Conservation (phyloP, 345 rosid genomes). For the Turritis glabra region DNA sequence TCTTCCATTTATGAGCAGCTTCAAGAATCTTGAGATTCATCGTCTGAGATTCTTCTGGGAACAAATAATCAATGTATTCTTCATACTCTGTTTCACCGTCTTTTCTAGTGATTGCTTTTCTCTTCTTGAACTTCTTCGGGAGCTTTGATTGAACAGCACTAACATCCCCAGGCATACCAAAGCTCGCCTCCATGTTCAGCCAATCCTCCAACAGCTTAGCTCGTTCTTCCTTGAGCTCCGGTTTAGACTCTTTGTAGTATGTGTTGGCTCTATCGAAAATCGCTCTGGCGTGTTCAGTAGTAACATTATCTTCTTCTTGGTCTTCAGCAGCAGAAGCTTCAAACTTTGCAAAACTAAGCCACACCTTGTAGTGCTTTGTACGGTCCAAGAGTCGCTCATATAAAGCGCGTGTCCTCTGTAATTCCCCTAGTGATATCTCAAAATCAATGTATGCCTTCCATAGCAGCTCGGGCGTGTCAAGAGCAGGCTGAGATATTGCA, state of each 20-base stretch:
- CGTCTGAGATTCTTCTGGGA: constrained; percentile 66
- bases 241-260: constrained; percentile 18
- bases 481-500: background rate
- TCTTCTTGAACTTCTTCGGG: constrained; percentile 81
- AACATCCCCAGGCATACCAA: constrained; percentile 46
- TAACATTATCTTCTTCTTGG: too few relatives aligned
- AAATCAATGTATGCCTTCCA: constrained; percentile 1
- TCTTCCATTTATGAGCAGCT: constrained; percentile 78
- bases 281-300: background rate
- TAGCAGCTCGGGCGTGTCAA: background rate
- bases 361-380: constrained; percentile 73
- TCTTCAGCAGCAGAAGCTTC: constrained; percentile 55
- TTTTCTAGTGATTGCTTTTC: constrained; percentile 47
- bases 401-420: background rate
- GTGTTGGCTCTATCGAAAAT: constrained; percentile 16
- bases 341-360: constrained; percentile 76
- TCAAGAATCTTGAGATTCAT: constrained; percentile 67
- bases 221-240: constrained; percentile 11
- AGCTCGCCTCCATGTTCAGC: constrained; percentile 27
- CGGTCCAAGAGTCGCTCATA: constrained; percentile 43
- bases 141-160: constrained; percentile 57
- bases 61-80: constrained; percentile 62
- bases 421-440: background rate
- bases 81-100: constrained; percentile 74
- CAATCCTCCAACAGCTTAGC: constrained; percentile 19